Conservation (phyloP, 495 filamentous ascomycete species). For the Neurospora sp. region DNA sequence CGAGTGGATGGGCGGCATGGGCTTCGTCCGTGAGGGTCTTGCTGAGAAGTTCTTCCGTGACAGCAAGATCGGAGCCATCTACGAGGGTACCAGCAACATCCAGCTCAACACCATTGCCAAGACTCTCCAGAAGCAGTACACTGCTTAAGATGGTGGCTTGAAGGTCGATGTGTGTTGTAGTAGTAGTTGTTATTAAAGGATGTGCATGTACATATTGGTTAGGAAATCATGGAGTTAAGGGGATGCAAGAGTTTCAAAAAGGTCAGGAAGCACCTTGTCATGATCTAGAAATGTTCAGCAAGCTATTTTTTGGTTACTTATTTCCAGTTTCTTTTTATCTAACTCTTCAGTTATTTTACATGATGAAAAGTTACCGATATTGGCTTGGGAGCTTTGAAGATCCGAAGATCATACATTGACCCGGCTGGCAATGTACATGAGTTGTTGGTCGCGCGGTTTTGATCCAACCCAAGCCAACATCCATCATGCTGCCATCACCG, state of each 20-base stretch:
- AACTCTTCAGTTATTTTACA: neutral
- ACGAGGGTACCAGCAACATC: slow-evolving; percentile 79
- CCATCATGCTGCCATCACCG: neutral
- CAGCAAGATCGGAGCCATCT: slow-evolving; percentile 97
- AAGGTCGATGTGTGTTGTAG: slow-evolving; percentile 1
- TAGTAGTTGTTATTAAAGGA: slow-evolving; percentile 1
- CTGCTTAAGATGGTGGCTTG: slow-evolving; percentile 12
- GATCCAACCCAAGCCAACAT: neutral
- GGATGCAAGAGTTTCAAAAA: neutral
- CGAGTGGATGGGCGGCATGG: slow-evolving; percentile 99
- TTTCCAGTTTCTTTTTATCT: neutral
- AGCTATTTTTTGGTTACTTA: neutral
- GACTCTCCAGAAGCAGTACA: slow-evolving; percentile 85
- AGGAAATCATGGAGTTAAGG: neutral
- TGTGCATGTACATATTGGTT: neutral
- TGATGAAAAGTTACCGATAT: neutral
- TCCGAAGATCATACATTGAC: neutral
- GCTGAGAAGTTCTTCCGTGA: slow-evolving; percentile 98
- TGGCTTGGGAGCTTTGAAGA: neutral
- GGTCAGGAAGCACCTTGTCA: neutral
- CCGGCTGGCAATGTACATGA: neutral
- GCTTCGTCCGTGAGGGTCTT: slow-evolving; percentile 88
- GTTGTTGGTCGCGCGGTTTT: neutral
- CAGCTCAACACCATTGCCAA: slow-evolving; percentile 87
- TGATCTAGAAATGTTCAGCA: neutral